phyloP scores from a whole-genome alignment of 192 early-diverging fungal species.

The Coemansia erecta region DNA sequence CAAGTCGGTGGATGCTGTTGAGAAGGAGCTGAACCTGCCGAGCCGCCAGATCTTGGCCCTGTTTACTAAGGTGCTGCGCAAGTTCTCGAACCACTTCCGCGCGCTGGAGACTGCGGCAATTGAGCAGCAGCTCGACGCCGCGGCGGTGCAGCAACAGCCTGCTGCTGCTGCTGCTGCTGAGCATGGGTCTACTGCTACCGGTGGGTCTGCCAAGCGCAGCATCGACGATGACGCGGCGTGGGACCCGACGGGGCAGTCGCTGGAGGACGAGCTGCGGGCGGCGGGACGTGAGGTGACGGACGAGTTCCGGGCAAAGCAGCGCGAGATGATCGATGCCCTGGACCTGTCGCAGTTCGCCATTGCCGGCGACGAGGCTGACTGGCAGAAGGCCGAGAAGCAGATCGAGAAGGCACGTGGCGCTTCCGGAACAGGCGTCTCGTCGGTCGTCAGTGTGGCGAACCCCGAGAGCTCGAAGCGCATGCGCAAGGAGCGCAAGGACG shows the following conservation, averaged over 20 bases:
- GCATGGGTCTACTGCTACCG: slow-evolving; percentile 6
- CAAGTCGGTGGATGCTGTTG: slow-evolving; percentile 86
- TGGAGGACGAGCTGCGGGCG: slow-evolving; percentile 84
- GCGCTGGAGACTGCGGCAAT: slow-evolving; percentile 52
- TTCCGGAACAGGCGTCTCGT: slow-evolving; percentile 51
- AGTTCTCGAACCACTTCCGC: slow-evolving; percentile 70
- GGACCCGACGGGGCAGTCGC: slow-evolving; percentile 73
- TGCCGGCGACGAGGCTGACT: slow-evolving; percentile 66
- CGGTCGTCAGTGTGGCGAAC: slow-evolving; percentile 76
- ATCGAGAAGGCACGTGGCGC: slow-evolving; percentile 57
- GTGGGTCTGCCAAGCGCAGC: slow-evolving; percentile 27
- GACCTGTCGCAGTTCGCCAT: slow-evolving; percentile 79
- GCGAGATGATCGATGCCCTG: slow-evolving; percentile 73
- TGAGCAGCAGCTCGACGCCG: slow-evolving; percentile 35
- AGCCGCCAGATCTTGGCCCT: slow-evolving; percentile 85
- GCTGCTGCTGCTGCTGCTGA: not conserved
- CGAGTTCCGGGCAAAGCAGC: slow-evolving; percentile 68
- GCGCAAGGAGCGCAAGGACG: slow-evolving; percentile 36
- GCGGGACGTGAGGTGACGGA: slow-evolving; percentile 73
- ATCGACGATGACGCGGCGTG: slow-evolving; percentile 74
- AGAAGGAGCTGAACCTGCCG: slow-evolving; percentile 82
- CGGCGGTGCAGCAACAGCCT: not conserved
- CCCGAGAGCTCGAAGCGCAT: slow-evolving; percentile 55
- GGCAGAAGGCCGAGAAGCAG: slow-evolving; percentile 66
- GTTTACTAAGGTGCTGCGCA: slow-evolving; percentile 92